Conservation (phyloP, 2,329 filamentous ascomycete species). For the Alternaria dauci region DNA sequence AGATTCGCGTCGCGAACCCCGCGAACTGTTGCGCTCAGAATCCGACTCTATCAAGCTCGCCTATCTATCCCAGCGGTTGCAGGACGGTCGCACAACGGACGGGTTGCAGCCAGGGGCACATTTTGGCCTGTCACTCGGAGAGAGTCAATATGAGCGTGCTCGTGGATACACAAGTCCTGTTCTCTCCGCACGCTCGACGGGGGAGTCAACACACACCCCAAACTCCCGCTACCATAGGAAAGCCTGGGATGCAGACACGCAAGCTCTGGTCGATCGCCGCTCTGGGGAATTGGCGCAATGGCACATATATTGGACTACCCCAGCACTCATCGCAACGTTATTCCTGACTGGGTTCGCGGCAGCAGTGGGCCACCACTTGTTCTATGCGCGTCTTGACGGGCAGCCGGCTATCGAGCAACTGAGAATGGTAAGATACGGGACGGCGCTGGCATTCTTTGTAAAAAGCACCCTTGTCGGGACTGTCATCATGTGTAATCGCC, state of each 20-base stretch:
- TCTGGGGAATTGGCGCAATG: slow-evolving; percentile 48
- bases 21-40: slow-evolving; percentile 40
- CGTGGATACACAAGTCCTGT: slow-evolving; percentile 21
- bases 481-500: slow-evolving; percentile 46
- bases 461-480: slow-evolving; percentile 49
- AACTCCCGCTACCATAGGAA: slow-evolving; percentile 38
- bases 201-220: slow-evolving; percentile 35
- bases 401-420: slow-evolving; percentile 42
- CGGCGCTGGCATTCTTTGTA: slow-evolving; percentile 50
- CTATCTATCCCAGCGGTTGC: slow-evolving; percentile 21
- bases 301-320: slow-evolving; percentile 48
- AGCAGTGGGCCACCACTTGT: slow-evolving; percentile 49
- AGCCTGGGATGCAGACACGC: slow-evolving; percentile 41
- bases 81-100: slow-evolving; percentile 18
- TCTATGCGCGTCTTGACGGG: slow-evolving; percentile 45
- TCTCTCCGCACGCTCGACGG: slow-evolving; percentile 24
- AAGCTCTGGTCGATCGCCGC: slow-evolving; percentile 44
- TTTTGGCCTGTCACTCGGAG: slow-evolving; percentile 22
- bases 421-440: slow-evolving; percentile 48
- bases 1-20: slow-evolving; percentile 28
- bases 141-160: slow-evolving; percentile 33
- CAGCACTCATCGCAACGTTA: slow-evolving; percentile 37
- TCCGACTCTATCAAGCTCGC: slow-evolving; percentile 44
- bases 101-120: slow-evolving; percentile 28
- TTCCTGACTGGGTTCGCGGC: slow-evolving; percentile 44